A percentile compares a stretch with the other conserved stretches of the same genome.
phyloP scores from a whole-genome alignment of 305 asterid species.

The Stenogyne calaminthoides region DNA sequence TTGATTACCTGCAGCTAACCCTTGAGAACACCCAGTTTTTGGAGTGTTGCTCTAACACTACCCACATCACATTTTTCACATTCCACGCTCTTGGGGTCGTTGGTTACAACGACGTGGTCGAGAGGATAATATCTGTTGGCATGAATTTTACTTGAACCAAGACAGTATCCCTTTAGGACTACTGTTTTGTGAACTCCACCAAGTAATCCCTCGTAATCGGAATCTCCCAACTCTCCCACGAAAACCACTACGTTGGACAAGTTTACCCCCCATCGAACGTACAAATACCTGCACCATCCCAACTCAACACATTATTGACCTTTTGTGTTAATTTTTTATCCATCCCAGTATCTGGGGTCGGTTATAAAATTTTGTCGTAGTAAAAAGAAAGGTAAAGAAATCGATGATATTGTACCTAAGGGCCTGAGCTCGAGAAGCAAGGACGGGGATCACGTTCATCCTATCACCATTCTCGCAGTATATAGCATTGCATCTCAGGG shows the following conservation, averaged over 20 bases:
- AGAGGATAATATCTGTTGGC: constrained; percentile 71
- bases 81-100: constrained; percentile 51
- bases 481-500: constrained; percentile 70
- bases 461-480: constrained; percentile 66
- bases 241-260: constrained; percentile 72
- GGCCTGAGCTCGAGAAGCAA: constrained; percentile 89
- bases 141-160: constrained; percentile 46
- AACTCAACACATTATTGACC: neutral
- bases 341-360: neutral
- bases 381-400: neutral
- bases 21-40: constrained; percentile 47
- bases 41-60: constrained; percentile 46
- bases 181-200: constrained; percentile 83
- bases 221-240: constrained; percentile 80
- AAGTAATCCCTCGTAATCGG: constrained; percentile 74
- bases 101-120: constrained; percentile 54
- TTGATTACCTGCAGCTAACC: constrained; percentile 18
- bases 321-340: neutral
- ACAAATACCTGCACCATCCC: constrained; percentile 53
- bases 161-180: constrained; percentile 58
- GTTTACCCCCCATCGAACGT: constrained; percentile 81
- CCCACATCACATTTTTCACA: constrained; percentile 39
- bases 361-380: neutral
- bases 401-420: constrained; percentile 53
- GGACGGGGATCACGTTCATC: constrained; percentile 78